phyloP scores from a whole-genome alignment of 495 filamentous ascomycete species.

The Penicillium desertorum region DNA sequence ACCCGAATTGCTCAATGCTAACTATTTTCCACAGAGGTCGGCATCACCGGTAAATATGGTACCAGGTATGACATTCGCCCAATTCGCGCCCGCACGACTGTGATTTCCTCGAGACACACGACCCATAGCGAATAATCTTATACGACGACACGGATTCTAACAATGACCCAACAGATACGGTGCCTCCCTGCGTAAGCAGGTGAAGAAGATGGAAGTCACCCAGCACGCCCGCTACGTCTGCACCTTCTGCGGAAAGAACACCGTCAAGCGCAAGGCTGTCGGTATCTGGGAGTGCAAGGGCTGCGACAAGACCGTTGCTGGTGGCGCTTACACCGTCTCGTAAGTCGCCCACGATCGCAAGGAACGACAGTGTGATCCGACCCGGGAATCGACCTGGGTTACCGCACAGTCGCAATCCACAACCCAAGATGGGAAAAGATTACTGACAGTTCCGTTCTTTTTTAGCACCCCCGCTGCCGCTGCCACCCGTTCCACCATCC shows the following conservation, averaged over 20 bases:
- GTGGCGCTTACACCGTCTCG: constrained; percentile 96
- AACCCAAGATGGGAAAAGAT: not conserved
- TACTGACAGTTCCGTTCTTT: constrained; percentile 24
- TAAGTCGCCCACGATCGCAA: constrained; percentile 54
- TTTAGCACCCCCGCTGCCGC: constrained; percentile 90
- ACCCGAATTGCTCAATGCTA: constrained; percentile 29
- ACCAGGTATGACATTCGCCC: constrained; percentile 54
- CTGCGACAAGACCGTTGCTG: constrained; percentile 92
- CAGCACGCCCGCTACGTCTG: constrained; percentile 88
- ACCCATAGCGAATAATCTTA: constrained; percentile 16
- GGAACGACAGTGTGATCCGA: not conserved
- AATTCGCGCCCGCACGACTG: constrained; percentile 25
- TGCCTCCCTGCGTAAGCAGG: constrained; percentile 99
- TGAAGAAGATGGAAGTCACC: constrained; percentile 99
- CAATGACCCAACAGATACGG: constrained; percentile 68
- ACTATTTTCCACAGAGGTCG: constrained; percentile 66
- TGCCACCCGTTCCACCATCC: constrained; percentile 94
- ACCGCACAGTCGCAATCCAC: constrained; percentile 2
- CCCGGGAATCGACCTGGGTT: not conserved
- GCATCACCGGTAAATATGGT: constrained; percentile 73
- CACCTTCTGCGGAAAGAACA: constrained; percentile 95
- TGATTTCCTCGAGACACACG: constrained; percentile 21
- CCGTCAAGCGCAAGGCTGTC: constrained; percentile 85
- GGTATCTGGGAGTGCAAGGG: constrained; percentile 97
- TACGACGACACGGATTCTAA: constrained; percentile 31